Percentiles rank a stretch among this genome's conserved stretches.
phyloP scores from a whole-genome alignment of 176 grass and related monocot genomes.

The Carex parvula region DNA sequence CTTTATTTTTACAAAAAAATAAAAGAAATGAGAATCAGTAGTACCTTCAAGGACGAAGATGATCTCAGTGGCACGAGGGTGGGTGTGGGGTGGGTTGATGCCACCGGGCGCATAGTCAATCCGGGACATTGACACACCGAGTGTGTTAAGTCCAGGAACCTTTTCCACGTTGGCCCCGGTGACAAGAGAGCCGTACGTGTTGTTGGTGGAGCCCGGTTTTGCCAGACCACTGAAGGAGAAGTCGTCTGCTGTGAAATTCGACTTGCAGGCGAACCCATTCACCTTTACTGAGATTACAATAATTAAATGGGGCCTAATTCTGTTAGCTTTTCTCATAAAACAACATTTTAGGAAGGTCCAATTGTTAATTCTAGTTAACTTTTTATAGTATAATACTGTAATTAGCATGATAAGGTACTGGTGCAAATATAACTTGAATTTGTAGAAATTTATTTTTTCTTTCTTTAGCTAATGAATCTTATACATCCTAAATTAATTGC shows the following conservation, averaged over 20 bases:
- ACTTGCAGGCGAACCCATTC: conserved; percentile 26
- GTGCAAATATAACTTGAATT: not conserved
- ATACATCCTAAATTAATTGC: no score
- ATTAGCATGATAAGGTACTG: not conserved
- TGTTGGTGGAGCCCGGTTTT: conserved; percentile 15
- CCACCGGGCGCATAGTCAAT: conserved; percentile 25
- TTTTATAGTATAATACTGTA: not conserved
- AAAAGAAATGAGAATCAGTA: not conserved
- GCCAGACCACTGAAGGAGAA: conserved; percentile 27
- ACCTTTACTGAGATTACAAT: conserved; percentile 27
- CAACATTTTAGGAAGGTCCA: not conserved
- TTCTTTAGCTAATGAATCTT: not conserved
- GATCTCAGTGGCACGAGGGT: conserved; percentile 27
- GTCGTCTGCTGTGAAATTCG: conserved; percentile 14
- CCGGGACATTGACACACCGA: conserved; percentile 24
- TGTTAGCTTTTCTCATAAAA: not conserved
- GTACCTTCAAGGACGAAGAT: conserved; percentile 29
- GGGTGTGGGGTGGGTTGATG: conserved; percentile 24
- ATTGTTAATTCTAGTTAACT: not conserved
- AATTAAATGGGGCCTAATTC: not conserved
- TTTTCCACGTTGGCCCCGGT: conserved; percentile 24
- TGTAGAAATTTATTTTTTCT: not conserved
- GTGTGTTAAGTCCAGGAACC: conserved; percentile 22
- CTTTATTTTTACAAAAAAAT: not conserved
- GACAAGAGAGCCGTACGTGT: conserved; percentile 14